Conservation (phyloP, 2,329 filamentous ascomycete species). For the Neospermospora avenae region DNA sequence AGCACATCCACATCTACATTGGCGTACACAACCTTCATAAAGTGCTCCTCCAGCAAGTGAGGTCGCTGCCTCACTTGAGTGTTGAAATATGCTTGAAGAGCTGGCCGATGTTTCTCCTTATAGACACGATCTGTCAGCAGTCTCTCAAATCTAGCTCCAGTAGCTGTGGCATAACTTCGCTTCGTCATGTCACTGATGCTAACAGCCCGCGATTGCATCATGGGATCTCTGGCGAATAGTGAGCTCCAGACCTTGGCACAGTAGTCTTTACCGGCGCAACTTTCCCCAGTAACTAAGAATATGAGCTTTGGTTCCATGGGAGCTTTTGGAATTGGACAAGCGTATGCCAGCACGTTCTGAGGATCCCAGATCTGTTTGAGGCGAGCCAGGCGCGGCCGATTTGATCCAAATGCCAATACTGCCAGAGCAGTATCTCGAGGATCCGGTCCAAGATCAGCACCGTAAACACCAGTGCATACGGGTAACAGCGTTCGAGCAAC, state of each 20-base stretch:
- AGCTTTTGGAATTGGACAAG: slow-evolving; percentile 49
- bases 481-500: slow-evolving; percentile 47
- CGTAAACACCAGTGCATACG: slow-evolving; percentile 50
- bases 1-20: slow-evolving; percentile 49
- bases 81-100: slow-evolving; percentile 50
- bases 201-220: slow-evolving; percentile 40
- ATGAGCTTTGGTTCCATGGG: slow-evolving; percentile 43
- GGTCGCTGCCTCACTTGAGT: slow-evolving; percentile 43
- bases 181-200: slow-evolving; percentile 59
- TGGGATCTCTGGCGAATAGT: slow-evolving; percentile 36
- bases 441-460: slow-evolving; percentile 61
- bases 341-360: slow-evolving; percentile 48
- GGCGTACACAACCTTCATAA: slow-evolving; percentile 44
- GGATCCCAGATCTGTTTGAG: slow-evolving; percentile 52
- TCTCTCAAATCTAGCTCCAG: slow-evolving; percentile 44
- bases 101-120: slow-evolving; percentile 56
- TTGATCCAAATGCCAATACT: slow-evolving; percentile 54
- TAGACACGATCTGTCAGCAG: slow-evolving; percentile 54
- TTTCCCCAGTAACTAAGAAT: slow-evolving; percentile 48
- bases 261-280: slow-evolving; percentile 57
- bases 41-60: slow-evolving; percentile 40
- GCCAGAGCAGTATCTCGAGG: slow-evolving; percentile 53
- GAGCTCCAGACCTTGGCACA: slow-evolving; percentile 52
- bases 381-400: slow-evolving; percentile 44
- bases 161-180: slow-evolving; percentile 50